Conservation (phyloP, 2,329 filamentous ascomycete species). For the Aspergillus piperis region DNA sequence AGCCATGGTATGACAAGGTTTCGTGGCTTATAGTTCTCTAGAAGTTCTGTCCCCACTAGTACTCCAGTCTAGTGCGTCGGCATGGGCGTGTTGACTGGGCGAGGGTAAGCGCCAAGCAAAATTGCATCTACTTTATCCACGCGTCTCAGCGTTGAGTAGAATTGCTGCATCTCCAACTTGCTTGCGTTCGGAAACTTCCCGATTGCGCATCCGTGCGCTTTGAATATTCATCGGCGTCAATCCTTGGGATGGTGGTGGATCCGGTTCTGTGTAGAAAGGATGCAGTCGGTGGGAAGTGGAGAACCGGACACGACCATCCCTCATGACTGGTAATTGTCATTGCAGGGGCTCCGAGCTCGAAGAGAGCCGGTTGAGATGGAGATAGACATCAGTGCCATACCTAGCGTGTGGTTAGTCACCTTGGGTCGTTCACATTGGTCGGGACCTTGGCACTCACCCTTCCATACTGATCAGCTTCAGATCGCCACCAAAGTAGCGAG, state of each 20-base stretch:
- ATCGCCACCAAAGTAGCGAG: slow-evolving; percentile 95
- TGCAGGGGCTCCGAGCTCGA: slow-evolving; percentile 95
- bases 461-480: slow-evolving; percentile 99
- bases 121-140: slow-evolving; percentile 19
- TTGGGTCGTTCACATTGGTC: too few species aligned
- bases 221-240: slow-evolving; percentile 55
- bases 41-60: too few species aligned
- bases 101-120: not conserved
- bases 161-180: slow-evolving; percentile 88
- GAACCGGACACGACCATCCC: slow-evolving; percentile 61
- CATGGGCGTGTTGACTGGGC: not conserved
- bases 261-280: slow-evolving; percentile 39
- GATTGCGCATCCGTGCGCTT: slow-evolving; percentile 65
- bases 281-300: slow-evolving; percentile 44
- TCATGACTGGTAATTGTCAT: slow-evolving; percentile 88
- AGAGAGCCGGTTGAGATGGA: slow-evolving; percentile 92
- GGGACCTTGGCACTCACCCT: slow-evolving; percentile 64
- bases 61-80: not conserved
- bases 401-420: slow-evolving; percentile 50
- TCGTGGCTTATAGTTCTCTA: not conserved
- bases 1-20: not conserved
- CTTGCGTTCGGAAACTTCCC: slow-evolving; percentile 80
- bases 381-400: slow-evolving; percentile 97
- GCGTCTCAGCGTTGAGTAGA: slow-evolving; percentile 62
- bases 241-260: slow-evolving; percentile 48